phyloP scores from a whole-genome alignment of 306 rosid genomes.

The Aeschynomene evenia region DNA sequence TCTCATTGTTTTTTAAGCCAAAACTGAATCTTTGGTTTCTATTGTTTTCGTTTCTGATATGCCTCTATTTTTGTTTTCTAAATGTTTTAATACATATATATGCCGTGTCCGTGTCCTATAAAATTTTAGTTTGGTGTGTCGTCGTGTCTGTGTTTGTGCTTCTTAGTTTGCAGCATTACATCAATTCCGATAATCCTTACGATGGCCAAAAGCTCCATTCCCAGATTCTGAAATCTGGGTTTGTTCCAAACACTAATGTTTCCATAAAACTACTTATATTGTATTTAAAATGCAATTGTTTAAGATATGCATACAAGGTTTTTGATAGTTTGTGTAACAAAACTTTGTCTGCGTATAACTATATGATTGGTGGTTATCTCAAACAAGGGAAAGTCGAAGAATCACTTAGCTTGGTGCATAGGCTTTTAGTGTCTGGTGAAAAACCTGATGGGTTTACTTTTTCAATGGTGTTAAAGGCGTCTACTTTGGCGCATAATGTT shows the following conservation, averaged over 20 bases:
- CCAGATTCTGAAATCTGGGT: slow-evolving; percentile 74
- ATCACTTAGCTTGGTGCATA: slow-evolving; percentile 48
- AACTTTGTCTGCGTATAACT: slow-evolving; percentile 78
- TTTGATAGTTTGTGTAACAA: slow-evolving; percentile 60
- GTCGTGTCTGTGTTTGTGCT: no score
- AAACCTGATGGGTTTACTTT: slow-evolving; percentile 76
- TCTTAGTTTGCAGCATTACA: slow-evolving; percentile 64
- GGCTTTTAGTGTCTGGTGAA: slow-evolving; percentile 54
- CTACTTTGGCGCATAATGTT: slow-evolving; percentile 42
- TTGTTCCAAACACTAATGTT: slow-evolving; percentile 61
- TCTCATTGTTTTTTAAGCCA: no score
- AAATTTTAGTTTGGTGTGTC: no score
- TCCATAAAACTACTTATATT: slow-evolving; percentile 75
- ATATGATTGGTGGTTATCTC: slow-evolving; percentile 66
- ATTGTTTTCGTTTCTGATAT: no score
- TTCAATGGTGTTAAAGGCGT: slow-evolving; percentile 78
- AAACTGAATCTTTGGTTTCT: no score
- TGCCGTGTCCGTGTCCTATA: no score
- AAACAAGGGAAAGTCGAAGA: slow-evolving; percentile 59
- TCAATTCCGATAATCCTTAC: slow-evolving; percentile 58
- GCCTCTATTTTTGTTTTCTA: no score
- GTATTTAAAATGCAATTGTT: slow-evolving; percentile 56
- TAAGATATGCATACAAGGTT: slow-evolving; percentile 69
- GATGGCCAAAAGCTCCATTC: slow-evolving; percentile 77
- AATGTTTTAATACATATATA: no score